Base-by-base conservation (phyloP, 1,284 basidiomycete species). In the Cystobasidium pallidum region DNA sequence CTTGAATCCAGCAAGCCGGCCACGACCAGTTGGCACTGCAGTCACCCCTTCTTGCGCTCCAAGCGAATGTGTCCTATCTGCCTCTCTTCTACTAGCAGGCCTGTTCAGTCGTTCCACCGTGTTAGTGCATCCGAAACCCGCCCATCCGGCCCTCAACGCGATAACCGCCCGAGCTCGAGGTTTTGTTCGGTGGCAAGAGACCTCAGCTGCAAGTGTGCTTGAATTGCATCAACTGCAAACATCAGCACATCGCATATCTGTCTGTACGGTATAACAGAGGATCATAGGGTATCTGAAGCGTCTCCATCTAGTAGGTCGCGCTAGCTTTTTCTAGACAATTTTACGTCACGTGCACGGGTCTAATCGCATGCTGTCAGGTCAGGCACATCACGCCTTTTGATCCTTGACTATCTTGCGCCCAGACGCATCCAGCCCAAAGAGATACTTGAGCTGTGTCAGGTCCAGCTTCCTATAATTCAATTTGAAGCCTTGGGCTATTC, bases 1-100 rank as follows among this genome's bases (percentile, higher is more conserved):
- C 43, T 45, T 45, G 43, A 45, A 45, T 45, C 49, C 49, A 51
- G 49, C 49, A 51, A 51, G 49, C 49, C 49, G 49, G 24, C 49
- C 49, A 15, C n/a, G 17, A 7, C 49, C 49, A 51, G 49, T 51
- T 28, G 49, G n/a, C 49, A 24, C 24, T 28, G 21, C 49, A 58
- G 36, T 10, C 55, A 58, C 36, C 30, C 13, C 32, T 30, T 32
- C 32, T 58, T 58, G 55, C 55, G 30, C 3, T 21, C 21, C 28
- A 58, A 41, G 32, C 30, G 30, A 58, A 30, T 41, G 30, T 34
- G 55, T 10, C 26, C 55, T 58, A 24, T 26, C 49, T 41, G 30
- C 55, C n/a, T 34, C 54, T 30, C 55, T 3, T 58, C 55, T 11
- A 3, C 55, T 28, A 6, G 4, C 55, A 3, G 30, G 28, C 28